Percentiles rank a stretch among this genome's conserved stretches.
Conservation (phyloP, 1,284 basidiomycete species). For the Bjerkandera adusta region DNA sequence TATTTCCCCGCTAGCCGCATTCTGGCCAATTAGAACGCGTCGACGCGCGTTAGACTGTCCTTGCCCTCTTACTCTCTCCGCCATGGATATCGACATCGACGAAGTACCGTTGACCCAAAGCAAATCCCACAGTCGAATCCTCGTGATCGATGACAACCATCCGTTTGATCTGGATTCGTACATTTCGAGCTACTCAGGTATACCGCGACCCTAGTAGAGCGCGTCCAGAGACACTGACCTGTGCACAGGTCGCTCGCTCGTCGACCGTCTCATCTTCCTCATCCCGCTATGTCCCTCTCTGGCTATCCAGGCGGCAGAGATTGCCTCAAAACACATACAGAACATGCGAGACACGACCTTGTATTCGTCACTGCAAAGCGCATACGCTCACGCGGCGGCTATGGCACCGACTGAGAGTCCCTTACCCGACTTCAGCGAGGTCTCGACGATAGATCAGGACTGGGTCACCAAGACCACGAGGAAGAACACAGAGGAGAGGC, state of each 20-base stretch:
- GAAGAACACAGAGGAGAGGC: constrained; percentile 62
- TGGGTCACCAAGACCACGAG: constrained; percentile 68
- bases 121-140: constrained; percentile 22
- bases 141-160: constrained; percentile 67
- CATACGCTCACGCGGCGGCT: constrained; percentile 53
- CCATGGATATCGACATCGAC: constrained; percentile 28
- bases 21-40: neutral
- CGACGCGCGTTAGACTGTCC: neutral
- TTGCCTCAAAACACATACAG: constrained; percentile 61
- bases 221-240: neutral
- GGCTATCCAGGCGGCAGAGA: constrained; percentile 63
- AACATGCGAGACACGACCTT: constrained; percentile 59
- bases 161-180: constrained; percentile 79
- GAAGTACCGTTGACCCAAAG: constrained; percentile 19
- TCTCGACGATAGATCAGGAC: constrained; percentile 47
- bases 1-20: no score
- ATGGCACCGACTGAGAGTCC: constrained; percentile 33
- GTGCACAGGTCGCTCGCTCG: constrained; percentile 57
- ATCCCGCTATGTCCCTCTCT: constrained; percentile 61
- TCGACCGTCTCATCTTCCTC: constrained; percentile 69
- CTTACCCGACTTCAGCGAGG: constrained; percentile 45
- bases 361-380: constrained; percentile 51
- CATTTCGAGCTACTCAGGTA: constrained; percentile 62
- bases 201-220: constrained; percentile 15
- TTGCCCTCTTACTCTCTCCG: neutral